A percentile compares a stretch with the other conserved stretches of the same genome.
Evolutionary conservation across 2,329 filamentous ascomycete genomes (phyloP).

Genomic region (Fusarium haematococcum): DNA sequence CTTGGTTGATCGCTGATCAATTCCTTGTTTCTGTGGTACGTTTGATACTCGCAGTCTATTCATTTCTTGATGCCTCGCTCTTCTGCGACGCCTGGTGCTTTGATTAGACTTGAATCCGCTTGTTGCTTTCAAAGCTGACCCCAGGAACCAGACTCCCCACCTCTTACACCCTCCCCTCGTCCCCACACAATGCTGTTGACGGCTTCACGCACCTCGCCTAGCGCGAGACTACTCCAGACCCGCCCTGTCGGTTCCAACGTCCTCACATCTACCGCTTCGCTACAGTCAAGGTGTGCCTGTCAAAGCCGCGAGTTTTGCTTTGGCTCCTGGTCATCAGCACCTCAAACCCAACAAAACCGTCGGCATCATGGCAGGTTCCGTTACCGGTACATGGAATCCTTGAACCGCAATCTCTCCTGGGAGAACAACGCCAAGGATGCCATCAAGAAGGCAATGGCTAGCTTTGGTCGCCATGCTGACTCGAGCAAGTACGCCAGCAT

Average conservation of each 20-base stretch:
- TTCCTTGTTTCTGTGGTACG: slow-evolving; percentile 17
- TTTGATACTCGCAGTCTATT: background rate
- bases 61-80: background rate
- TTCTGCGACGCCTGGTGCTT: background rate
- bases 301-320: slow-evolving; percentile 61
- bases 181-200: slow-evolving; percentile 42
- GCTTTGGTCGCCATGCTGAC: slow-evolving; percentile 51
- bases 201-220: slow-evolving; percentile 44
- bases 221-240: slow-evolving; percentile 43
- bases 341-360: slow-evolving; percentile 56
- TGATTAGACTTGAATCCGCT: background rate
- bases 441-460: slow-evolving; percentile 57
- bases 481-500: slow-evolving; percentile 51
- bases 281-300: slow-evolving; percentile 33
- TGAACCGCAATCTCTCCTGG: slow-evolving; percentile 60
- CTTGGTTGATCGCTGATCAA: background rate
- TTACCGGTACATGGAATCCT: slow-evolving; percentile 59
- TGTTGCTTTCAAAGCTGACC: slow-evolving; percentile 1
- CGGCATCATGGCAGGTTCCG: slow-evolving; percentile 57
- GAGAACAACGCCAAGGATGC: slow-evolving; percentile 55
- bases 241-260: slow-evolving; percentile 17
- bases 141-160: background rate
- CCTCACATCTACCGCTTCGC: slow-evolving; percentile 21
- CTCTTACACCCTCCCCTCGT: slow-evolving; percentile 1
- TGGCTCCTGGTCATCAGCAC: slow-evolving; percentile 59